Evolutionary conservation across 768 basidiomycete genomes (phyloP), one percentile per base, ranked within the genome.

Genomic region (Lepiota venenata): DNA sequence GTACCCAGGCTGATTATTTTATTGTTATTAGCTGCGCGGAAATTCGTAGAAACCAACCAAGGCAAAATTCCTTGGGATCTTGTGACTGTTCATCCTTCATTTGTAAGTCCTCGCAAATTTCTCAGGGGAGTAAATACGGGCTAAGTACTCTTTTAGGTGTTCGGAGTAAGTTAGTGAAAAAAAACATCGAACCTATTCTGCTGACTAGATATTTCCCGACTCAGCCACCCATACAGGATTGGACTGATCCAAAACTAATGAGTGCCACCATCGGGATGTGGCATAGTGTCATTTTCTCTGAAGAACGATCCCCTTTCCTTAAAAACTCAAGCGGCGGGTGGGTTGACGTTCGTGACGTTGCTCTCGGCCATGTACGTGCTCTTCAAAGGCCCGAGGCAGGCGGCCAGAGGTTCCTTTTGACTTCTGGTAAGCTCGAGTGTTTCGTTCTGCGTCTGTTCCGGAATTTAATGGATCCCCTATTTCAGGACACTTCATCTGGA

Each of bases 271-370:
- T 29, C 5, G 4, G 32, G 14, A 12, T 25, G 14, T 48, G 27
- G 27, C 27, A 27, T 25, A 29, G 36, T 35, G 47, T 48, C 6
- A 15, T 48, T 15, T 27, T 35, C 15, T 7, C 2, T 11, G 47
- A 48, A 3, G 27, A 29, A 8, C 3, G 27, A 8, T 3, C 8
- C 3, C 4, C 3, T 8, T 32, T 2, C 21, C 47, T 35, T n/a
- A 8, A 40, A 5, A 39, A 7, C 18, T n/a, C 16, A 3, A 9
- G n/a, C 4, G 27, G 18, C 18, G 18, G 14, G 2, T 52, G 50
- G 50, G 50, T 43, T 14, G 50, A 52, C 15, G 38, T 52, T 11
- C 8, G 22, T 2, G 50, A 52, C 27, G 20, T 52, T 29, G 50
- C 38, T 3, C 20, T 22, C 2, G 38, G 39, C 4, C 50, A 52